Evolutionary conservation across 805 yeast genomes (phyloP).

Genomic region (Pichia paraexigua): DNA sequence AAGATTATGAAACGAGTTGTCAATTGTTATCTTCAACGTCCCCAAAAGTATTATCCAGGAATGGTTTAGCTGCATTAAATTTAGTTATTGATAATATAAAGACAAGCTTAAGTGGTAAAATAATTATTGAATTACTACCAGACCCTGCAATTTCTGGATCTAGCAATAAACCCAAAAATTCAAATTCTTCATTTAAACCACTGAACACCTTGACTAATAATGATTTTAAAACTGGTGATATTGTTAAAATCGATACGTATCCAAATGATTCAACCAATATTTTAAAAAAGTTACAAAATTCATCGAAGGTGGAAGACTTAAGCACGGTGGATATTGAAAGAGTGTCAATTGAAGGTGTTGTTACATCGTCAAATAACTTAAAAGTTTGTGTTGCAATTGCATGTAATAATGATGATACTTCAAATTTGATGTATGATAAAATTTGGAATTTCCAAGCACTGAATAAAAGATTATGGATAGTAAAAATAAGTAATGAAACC

Average conservation of each 20-base stretch:
- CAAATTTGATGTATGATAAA: not conserved
- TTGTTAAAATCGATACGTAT: constrained; percentile 53
- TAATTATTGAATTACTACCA: constrained; percentile 51
- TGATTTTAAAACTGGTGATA: constrained; percentile 65
- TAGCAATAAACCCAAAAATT: constrained; percentile 12
- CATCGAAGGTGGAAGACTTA: constrained; percentile 24
- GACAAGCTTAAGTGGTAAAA: constrained; percentile 75
- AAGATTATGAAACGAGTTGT: constrained; percentile 43
- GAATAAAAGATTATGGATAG: constrained; percentile 47
- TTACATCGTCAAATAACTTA: constrained; percentile 42
- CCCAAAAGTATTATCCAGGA: constrained; percentile 55
- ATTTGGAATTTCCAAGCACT: constrained; percentile 4
- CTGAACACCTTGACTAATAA: not conserved
- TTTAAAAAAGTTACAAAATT: constrained; percentile 23
- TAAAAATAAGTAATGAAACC: constrained; percentile 56
- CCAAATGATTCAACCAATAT: constrained; percentile 19
- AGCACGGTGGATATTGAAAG: constrained; percentile 19
- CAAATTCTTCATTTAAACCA: constrained; percentile 32
- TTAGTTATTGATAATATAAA: constrained; percentile 50
- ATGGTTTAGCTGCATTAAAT: constrained; percentile 73
- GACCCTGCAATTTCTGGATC: constrained; percentile 24
- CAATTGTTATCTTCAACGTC: constrained; percentile 39
- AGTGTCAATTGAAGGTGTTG: constrained; percentile 50
- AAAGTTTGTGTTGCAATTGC: constrained; percentile 51
- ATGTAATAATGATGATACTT: not conserved